Percentiles rank a stretch among this genome's conserved stretches.
phyloP scores from a whole-genome alignment of 2,329 filamentous ascomycete genomes.

The Phialocephala sp. region DNA sequence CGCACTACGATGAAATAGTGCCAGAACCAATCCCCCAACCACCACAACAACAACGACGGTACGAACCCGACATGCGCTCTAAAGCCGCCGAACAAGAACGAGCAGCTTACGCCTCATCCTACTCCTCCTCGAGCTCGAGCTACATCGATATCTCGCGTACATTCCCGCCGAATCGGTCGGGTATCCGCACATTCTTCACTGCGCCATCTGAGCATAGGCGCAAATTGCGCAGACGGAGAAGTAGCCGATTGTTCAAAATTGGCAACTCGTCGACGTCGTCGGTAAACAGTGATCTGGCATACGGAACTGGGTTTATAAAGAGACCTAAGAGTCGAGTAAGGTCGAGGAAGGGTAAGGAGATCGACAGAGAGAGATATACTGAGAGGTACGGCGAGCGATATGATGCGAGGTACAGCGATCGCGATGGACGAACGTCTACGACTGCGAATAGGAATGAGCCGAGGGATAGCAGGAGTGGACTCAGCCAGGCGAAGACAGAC shows the following conservation, averaged over 20 bases:
- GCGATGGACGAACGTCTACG: constrained; percentile 18
- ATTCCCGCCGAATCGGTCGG: constrained; percentile 53
- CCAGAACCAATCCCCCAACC: constrained; percentile 4
- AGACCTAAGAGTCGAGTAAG: constrained; percentile 37
- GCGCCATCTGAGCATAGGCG: constrained; percentile 58
- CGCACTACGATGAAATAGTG: constrained; percentile 7
- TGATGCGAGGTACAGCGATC: constrained; percentile 19
- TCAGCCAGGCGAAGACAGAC: constrained; percentile 45
- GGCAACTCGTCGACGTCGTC: constrained; percentile 71
- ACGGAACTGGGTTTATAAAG: constrained; percentile 61
- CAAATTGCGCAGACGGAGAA: constrained; percentile 52
- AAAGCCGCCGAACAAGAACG: constrained; percentile 20
- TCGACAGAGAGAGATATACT: constrained; percentile 34
- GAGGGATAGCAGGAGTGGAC: constrained; percentile 26
- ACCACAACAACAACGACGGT: neutral
- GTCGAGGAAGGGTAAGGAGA: constrained; percentile 38
- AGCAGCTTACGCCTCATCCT: constrained; percentile 32
- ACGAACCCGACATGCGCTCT: constrained; percentile 8
- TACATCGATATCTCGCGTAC: constrained; percentile 69
- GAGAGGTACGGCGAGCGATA: constrained; percentile 21
- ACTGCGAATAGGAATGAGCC: constrained; percentile 28
- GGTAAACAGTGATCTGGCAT: constrained; percentile 71
- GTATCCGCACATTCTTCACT: constrained; percentile 67
- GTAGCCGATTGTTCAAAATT: constrained; percentile 60
- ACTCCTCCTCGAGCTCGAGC: constrained; percentile 33